Base-by-base conservation (phyloP, 2,329 filamentous ascomycete genomes). In the Colletotrichum navitas region DNA sequence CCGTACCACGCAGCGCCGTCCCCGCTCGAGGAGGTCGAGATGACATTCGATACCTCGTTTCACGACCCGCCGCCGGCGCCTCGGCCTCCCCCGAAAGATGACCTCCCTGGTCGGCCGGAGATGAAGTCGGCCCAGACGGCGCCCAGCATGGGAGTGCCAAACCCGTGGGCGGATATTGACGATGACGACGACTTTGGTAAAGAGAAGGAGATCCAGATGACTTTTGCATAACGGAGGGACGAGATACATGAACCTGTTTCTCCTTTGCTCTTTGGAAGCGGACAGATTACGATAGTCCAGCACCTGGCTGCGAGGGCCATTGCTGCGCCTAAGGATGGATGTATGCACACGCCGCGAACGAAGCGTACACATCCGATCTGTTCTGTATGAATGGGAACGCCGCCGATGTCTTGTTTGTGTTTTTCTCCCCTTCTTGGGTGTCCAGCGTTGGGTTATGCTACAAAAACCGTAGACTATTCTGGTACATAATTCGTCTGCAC, bases 191-290 rank as follows among this genome's bases (percentile, higher is more conserved):
- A 92, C 63, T 92, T 92, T 82, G 91, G 90, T 24, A 87, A 88
- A 77, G 92, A 94, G 80, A 89, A 90, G 78, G 92, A 94, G 80
- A 93, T 95, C 74, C 87, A 89, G 41, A 92, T 95, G 92, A 94
- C 92, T 74, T 95, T 95, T 88, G 93, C 92, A 80, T 93, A 83
- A 75, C 24, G 59, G 59, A 32, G 12, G 41, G 34, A 66, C 32
- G 61, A 47, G 45, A 54, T 26, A 16, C 36, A 66, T 45, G 51
- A 29, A 34, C 49, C 5, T 32, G 18, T 32, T 49, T 45, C n/a
- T 45, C n/a, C 11, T 45, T 26, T 29, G 3, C 11, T 41, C 8
- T 52, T 52, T 39, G 12, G 21, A 45, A 24, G 16, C 29, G 66
- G 6, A 8, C n/a, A 56, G 54, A 26, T 39, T 26, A 58, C n/a